A percentile compares a stretch with the other conserved stretches of the same genome.
Conservation (phyloP, 2,329 filamentous ascomycete genomes). For the Colletotrichum chrysophilum region DNA sequence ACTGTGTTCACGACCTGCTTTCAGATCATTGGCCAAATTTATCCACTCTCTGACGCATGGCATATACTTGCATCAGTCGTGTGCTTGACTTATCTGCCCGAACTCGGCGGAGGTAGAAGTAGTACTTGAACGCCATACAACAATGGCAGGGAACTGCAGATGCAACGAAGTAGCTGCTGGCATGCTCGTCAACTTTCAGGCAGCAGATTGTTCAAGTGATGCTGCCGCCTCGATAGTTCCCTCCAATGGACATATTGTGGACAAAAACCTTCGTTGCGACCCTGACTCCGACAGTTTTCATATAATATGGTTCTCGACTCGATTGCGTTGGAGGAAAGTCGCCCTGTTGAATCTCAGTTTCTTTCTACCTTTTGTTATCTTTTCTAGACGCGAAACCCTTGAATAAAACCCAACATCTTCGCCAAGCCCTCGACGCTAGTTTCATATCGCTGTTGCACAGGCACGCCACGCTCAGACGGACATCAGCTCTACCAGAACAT, state of each 20-base stretch:
- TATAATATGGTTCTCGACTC: background rate
- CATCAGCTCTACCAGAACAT: background rate
- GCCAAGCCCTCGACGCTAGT: background rate
- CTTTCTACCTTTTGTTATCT: background rate
- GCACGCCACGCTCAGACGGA: background rate
- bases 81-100: background rate
- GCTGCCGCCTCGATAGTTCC: background rate
- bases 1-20: background rate
- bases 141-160: background rate
- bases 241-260: background rate
- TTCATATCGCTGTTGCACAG: background rate
- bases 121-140: background rate
- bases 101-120: background rate
- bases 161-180: background rate
- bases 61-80: background rate
- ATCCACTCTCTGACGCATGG: background rate
- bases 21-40: background rate
- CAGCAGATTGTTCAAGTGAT: background rate
- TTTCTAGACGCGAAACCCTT: background rate
- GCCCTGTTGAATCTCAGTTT: background rate
- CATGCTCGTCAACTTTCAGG: background rate
- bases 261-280: background rate
- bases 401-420: background rate
- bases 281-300: background rate
- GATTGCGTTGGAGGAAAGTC: background rate